These are phyloP conservation scores for Trichosporon sp. DNA, from an alignment of 1,284 basidiomycete genomes.

Conservation along the genomic window DNA sequence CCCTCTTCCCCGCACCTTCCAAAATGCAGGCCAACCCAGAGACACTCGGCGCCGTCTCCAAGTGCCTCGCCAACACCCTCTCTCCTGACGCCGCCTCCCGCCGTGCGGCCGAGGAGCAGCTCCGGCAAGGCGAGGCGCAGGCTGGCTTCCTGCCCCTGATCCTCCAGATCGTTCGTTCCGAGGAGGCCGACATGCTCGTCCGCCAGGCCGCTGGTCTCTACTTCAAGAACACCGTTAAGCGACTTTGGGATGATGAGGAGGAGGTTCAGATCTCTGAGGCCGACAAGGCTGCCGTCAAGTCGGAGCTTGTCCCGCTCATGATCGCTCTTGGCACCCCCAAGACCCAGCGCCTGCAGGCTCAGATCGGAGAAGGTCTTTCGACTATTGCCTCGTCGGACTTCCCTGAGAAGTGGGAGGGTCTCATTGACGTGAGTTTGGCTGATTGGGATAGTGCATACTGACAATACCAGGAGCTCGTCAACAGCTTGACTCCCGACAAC, in stretches of 20 bases:
- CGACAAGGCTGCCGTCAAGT: conserved; percentile 60
- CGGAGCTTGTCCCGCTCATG: conserved; percentile 61
- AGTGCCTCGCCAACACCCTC: conserved; percentile 53
- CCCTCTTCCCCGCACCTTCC: conserved; percentile 6
- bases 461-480: conserved; percentile 72
- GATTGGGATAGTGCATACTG: not conserved
- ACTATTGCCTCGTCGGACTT: conserved; percentile 86
- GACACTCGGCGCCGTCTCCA: conserved; percentile 47
- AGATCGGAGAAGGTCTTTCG: conserved; percentile 86
- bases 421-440: conserved; percentile 71
- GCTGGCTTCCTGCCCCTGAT: conserved; percentile 79
- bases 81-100: conserved; percentile 73
- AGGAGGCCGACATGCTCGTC: conserved; percentile 60
- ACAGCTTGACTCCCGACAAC: conserved; percentile 73
- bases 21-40: conserved; percentile 52
- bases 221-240: conserved; percentile 83
- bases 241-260: conserved; percentile 71
- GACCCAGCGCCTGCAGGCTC: conserved; percentile 61
- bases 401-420: conserved; percentile 76
- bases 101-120: conserved; percentile 76
- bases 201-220: conserved; percentile 81
- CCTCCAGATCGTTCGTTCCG: conserved; percentile 68
- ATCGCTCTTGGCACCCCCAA: conserved; percentile 59
- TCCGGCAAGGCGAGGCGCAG: conserved; percentile 69
- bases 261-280: conserved; percentile 45